These are phyloP conservation scores for Ilyonectria mors-panacis DNA, from an alignment of 2,329 filamentous ascomycete genomes.

Conservation along the genomic window DNA sequence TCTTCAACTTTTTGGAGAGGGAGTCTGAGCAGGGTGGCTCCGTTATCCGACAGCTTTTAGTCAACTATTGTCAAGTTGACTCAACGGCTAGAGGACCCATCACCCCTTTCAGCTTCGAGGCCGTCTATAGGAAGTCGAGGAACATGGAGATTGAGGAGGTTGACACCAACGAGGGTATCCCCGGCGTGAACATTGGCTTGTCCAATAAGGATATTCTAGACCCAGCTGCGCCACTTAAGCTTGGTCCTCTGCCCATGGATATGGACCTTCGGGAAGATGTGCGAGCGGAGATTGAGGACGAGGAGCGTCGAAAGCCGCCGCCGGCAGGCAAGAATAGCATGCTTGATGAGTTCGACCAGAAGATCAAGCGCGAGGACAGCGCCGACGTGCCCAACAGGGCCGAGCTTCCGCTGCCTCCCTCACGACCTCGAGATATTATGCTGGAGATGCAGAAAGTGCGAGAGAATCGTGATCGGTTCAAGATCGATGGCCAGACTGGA, in stretches of 20 bases:
- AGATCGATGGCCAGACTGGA: constrained; percentile 86
- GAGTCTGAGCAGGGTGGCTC: constrained; percentile 86
- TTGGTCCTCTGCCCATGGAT: constrained; percentile 90
- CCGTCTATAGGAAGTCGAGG: constrained; percentile 69
- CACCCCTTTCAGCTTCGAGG: constrained; percentile 75
- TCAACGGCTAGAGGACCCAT: constrained; percentile 73
- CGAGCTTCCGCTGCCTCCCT: constrained; percentile 89
- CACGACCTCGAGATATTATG: constrained; percentile 88
- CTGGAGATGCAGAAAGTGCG: constrained; percentile 96
- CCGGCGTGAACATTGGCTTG: constrained; percentile 73
- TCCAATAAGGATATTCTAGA: constrained; percentile 73
- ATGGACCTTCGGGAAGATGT: constrained; percentile 86
- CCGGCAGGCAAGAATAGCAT: constrained; percentile 79
- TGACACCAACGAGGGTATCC: constrained; percentile 76
- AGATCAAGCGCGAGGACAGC: constrained; percentile 90
- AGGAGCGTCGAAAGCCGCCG: constrained; percentile 84
- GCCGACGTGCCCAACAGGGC: constrained; percentile 84
- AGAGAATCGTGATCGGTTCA: constrained; percentile 93
- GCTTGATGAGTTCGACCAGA: constrained; percentile 89
- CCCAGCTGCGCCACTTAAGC: constrained; percentile 72
- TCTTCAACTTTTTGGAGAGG: constrained; percentile 92
- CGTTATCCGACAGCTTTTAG: constrained; percentile 82
- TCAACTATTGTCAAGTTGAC: constrained; percentile 71
- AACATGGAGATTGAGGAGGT: constrained; percentile 75
- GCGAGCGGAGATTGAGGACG: constrained; percentile 86